These are phyloP conservation scores for Globisporangium megalacanthum DNA, from an alignment of 352 stramenopile species.

Conservation along the genomic window DNA sequence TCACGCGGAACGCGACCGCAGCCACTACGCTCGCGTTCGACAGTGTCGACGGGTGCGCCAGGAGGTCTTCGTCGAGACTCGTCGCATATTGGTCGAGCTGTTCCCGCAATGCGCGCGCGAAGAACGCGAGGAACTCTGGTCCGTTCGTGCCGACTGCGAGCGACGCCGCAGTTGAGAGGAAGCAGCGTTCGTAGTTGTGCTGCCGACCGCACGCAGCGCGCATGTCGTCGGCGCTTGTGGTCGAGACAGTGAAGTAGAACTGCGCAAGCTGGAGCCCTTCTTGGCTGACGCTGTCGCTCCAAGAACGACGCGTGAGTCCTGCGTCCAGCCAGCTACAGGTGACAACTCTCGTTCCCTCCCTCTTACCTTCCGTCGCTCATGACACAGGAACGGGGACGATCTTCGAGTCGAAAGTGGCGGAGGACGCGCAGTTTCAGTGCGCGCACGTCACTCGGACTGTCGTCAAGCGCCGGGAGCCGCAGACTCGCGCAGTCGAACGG, in stretches of 20 bases:
- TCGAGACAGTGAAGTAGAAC: conserved; percentile 26
- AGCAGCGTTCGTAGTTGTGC: conserved; percentile 27
- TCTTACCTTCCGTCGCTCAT: conserved; percentile 24
- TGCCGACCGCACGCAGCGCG: conserved; percentile 14
- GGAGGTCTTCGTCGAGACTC: conserved; percentile 21
- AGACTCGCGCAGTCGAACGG: conserved; percentile 85
- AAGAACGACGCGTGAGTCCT: neutral
- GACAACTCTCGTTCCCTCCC: neutral
- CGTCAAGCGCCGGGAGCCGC: conserved; percentile 18
- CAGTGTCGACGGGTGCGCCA: neutral
- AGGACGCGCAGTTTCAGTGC: conserved; percentile 24
- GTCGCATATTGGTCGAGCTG: conserved; percentile 35
- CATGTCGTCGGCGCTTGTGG: conserved; percentile 16
- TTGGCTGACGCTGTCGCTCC: conserved; percentile 8
- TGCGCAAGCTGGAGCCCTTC: conserved; percentile 19
- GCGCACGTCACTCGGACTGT: conserved; percentile 7
- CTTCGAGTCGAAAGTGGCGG: conserved; percentile 23
- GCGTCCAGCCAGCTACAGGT: neutral
- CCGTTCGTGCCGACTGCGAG: conserved; percentile 2
- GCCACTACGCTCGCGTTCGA: conserved; percentile 4
- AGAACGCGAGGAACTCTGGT: conserved; percentile 7
- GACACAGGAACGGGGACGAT: conserved; percentile 26
- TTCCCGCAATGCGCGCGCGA: conserved; percentile 7
- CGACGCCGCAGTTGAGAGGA: conserved; percentile 13
- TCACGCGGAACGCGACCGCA: conserved; percentile 40